Conservation (phyloP, 2,329 filamentous ascomycete species). For the Lecanicillium sp. region DNA sequence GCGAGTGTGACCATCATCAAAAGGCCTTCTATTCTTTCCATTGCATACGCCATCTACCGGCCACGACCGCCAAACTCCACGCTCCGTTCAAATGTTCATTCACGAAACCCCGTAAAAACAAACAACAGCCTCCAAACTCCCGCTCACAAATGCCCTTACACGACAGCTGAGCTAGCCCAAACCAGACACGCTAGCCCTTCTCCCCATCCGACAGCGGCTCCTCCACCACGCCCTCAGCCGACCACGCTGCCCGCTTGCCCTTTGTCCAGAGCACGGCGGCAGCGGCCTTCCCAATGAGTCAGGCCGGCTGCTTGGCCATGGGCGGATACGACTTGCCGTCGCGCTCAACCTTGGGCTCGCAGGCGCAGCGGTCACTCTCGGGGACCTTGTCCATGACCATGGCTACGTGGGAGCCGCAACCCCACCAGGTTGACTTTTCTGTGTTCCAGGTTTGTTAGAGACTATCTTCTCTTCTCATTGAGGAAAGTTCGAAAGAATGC, state of each 20-base stretch:
- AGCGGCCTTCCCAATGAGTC: conserved; percentile 25
- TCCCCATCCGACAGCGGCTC: conserved; percentile 14
- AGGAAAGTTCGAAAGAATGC: no score
- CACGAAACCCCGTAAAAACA: conserved; percentile 1
- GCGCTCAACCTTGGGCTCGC: conserved; percentile 53
- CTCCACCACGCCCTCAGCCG: conserved; percentile 21
- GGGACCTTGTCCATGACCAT: conserved; percentile 54
- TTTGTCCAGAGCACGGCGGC: conserved; percentile 19
- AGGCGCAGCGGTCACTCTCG: conserved; percentile 54
- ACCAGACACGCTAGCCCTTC: neutral
- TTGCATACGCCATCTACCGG: no score
- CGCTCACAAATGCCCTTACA: no score
- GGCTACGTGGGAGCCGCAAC: conserved; percentile 55
- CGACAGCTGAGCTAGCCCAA: no score
- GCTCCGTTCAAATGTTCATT: neutral
- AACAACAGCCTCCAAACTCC: no score
- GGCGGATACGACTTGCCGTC: conserved; percentile 58
- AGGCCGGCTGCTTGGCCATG: conserved; percentile 40
- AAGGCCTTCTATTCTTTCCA: no score
- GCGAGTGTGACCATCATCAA: no score
- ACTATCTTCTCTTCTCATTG: no score
- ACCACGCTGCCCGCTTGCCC: conserved; percentile 21
- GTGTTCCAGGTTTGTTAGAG: neutral
- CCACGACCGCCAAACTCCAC: no score
- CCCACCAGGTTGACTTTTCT: conserved; percentile 58